Evolutionary conservation across 2,329 filamentous ascomycete genomes (phyloP).

Genomic region (Hypoxylon sp.): DNA sequence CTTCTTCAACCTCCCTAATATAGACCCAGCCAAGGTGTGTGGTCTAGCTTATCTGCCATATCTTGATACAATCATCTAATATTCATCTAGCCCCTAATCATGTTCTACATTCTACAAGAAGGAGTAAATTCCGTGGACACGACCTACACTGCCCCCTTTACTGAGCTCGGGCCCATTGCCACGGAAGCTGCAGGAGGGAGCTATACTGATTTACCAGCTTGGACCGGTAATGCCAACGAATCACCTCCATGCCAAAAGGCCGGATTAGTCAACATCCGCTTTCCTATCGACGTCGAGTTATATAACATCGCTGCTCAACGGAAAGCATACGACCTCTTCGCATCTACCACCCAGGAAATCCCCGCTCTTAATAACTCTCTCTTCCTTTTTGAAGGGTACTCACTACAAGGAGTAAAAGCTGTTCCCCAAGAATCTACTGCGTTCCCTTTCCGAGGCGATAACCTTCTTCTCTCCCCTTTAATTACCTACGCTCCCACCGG

Average conservation of each 20-base stretch:
- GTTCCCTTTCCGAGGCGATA: slow-evolving; percentile 40
- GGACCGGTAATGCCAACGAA: slow-evolving; percentile 29
- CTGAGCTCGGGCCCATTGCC: slow-evolving; percentile 29
- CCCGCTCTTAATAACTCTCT: slow-evolving; percentile 52
- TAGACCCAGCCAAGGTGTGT: slow-evolving; percentile 41
- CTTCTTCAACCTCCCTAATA: slow-evolving; percentile 32
- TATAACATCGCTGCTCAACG: slow-evolving; percentile 57
- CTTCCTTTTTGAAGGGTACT: slow-evolving; percentile 49
- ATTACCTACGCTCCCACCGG: slow-evolving; percentile 53
- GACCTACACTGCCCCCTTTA: slow-evolving; percentile 36
- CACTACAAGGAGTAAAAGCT: slow-evolving; percentile 41
- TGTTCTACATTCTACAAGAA: slow-evolving; percentile 46
- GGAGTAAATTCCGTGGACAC: slow-evolving; percentile 39
- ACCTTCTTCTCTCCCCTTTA: slow-evolving; percentile 45
- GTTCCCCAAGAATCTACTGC: slow-evolving; percentile 41
- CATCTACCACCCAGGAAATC: slow-evolving; percentile 50
- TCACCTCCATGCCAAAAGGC: slow-evolving; percentile 36
- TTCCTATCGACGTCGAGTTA: slow-evolving; percentile 45
- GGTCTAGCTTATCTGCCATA: background rate
- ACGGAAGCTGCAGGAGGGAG: slow-evolving; percentile 19
- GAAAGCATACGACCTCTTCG: slow-evolving; percentile 58
- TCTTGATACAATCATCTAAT: background rate
- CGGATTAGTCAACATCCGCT: slow-evolving; percentile 42
- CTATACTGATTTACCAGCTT: slow-evolving; percentile 39
- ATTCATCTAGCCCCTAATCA: slow-evolving; percentile 36